Percentiles rank a stretch among this genome's conserved stretches.
Conservation (phyloP, 768 basidiomycete species). For the Leccinum longicurvipes region DNA sequence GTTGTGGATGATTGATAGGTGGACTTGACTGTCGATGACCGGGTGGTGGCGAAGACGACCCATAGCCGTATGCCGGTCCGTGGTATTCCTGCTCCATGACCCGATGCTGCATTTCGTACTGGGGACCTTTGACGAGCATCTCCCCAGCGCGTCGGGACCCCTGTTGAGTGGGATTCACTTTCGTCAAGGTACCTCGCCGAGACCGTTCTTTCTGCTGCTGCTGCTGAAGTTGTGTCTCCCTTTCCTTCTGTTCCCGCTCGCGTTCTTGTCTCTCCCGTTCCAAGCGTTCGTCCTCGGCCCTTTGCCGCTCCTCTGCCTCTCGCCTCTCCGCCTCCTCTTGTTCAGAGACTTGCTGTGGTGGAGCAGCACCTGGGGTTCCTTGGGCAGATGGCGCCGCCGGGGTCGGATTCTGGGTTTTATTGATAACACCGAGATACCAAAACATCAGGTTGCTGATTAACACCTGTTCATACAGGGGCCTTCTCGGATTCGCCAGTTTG, state of each 20-base stretch:
- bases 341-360: conserved; percentile 31
- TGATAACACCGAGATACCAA: conserved; percentile 98
- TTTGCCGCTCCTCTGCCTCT: conserved; percentile 39
- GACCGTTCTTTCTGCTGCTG: conserved; percentile 40
- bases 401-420: conserved; percentile 69
- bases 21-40: conserved; percentile 27
- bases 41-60: conserved; percentile 24
- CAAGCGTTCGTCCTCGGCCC: conserved; percentile 39
- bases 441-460: conserved; percentile 95
- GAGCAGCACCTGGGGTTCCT: conserved; percentile 17
- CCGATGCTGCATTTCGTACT: conserved; percentile 92
- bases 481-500: conserved; percentile 94
- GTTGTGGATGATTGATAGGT: conserved; percentile 27
- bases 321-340: conserved; percentile 37
- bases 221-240: conserved; percentile 30
- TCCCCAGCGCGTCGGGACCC: conserved; percentile 68
- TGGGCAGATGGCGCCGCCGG: conserved; percentile 35
- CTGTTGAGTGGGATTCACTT: conserved; percentile 47
- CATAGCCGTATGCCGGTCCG: conserved; percentile 31
- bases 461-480: conserved; percentile 96
- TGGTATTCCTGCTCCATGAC: conserved; percentile 89
- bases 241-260: conserved; percentile 47
- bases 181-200: conserved; percentile 61
- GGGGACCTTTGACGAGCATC: conserved; percentile 82
- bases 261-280: conserved; percentile 57